Base-by-base conservation (phyloP, 2,329 filamentous ascomycete species). In the Aspergillus arachidicola region DNA sequence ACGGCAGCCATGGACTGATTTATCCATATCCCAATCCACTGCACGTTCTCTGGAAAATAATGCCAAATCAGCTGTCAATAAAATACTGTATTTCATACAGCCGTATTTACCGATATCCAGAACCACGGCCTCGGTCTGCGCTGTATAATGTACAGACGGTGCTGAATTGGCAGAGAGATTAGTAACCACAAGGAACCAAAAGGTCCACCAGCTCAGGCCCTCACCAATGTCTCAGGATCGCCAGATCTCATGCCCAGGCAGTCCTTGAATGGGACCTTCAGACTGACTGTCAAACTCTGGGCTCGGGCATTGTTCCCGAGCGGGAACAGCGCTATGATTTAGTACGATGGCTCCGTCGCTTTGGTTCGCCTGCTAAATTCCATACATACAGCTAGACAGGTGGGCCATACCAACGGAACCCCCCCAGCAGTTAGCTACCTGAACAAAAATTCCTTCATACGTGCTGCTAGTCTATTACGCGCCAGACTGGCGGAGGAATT, bases 291-390 rank as follows among this genome's bases (percentile, higher is more conserved):
- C 46, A 53, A 46, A 63, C 59, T 38, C 48, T 59, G 32, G 63
- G 51, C 58, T 65, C 57, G 60, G 60, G 45, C 63, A 45, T 55
- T 48, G 53, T 60, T 58, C 63, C 60, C 59, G 61, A 63, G 58
- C 51, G 57, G 63, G 62, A 59, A 62, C 48, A 61, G 58, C 58
- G 63, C 54, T 58, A 61, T 51, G 21, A 34, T 34, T 51, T 51
- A 32, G 48, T 51, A 21, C 10, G 28, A n/a, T 51, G 14, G 45
- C 63, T 53, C 60, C 56, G 57, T 58, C 56, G 51, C 59, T 36
- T 59, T 38, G 63, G 57, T 61, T 64, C 59, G 30, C 55, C 23
- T 59, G 45, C 54, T 48, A 34, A 26, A 60, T 28, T 32, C 48
- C 48, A 43, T 46, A 45, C 38, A n/a, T 14, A 10, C 56, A 34